Percentiles rank a stretch among this genome's conserved stretches.
Evolutionary conservation across 805 yeast species (phyloP).

Genomic region (Kluyveromyces nonfermentans): DNA sequence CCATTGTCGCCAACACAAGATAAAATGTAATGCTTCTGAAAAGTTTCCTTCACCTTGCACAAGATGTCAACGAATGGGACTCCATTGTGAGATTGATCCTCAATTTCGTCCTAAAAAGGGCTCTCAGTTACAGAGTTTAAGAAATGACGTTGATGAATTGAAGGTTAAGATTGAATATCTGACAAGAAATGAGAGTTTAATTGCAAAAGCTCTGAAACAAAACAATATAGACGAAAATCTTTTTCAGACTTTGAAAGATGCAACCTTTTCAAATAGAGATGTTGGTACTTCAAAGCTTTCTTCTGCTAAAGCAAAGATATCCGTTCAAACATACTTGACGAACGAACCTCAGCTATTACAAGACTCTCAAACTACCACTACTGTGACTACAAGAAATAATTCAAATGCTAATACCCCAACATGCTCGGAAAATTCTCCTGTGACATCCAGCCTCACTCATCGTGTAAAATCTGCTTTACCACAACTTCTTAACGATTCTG

Average conservation of each 20-base stretch:
- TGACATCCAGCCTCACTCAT: constrained; percentile 3
- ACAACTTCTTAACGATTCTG: constrained; percentile 35
- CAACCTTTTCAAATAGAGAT: constrained; percentile 5
- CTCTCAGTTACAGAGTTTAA: constrained; percentile 72
- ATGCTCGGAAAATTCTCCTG: constrained; percentile 1
- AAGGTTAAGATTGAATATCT: constrained; percentile 61
- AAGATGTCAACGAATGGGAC: constrained; percentile 70
- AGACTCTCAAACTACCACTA: constrained; percentile 3
- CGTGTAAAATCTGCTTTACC: constrained; percentile 13
- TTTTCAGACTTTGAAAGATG: constrained; percentile 9
- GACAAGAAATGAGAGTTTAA: constrained; percentile 54
- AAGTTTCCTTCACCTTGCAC: constrained; percentile 75
- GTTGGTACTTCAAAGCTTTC: constrained; percentile 4
- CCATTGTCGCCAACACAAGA: constrained; percentile 89
- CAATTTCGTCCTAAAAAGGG: constrained; percentile 88
- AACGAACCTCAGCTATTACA: constrained; percentile 36
- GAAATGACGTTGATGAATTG: constrained; percentile 78
- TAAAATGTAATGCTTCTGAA: constrained; percentile 84
- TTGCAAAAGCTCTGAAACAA: constrained; percentile 49
- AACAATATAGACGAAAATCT: constrained; percentile 18
- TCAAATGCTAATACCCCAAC: constrained; percentile 26
- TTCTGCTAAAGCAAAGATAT: constrained; percentile 11
- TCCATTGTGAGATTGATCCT: constrained; percentile 84
- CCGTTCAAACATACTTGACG: constrained; percentile 37
- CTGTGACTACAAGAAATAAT: constrained; percentile 1